phyloP scores from a whole-genome alignment of 2,329 filamentous ascomycete genomes.

The Catunica adiposa region DNA sequence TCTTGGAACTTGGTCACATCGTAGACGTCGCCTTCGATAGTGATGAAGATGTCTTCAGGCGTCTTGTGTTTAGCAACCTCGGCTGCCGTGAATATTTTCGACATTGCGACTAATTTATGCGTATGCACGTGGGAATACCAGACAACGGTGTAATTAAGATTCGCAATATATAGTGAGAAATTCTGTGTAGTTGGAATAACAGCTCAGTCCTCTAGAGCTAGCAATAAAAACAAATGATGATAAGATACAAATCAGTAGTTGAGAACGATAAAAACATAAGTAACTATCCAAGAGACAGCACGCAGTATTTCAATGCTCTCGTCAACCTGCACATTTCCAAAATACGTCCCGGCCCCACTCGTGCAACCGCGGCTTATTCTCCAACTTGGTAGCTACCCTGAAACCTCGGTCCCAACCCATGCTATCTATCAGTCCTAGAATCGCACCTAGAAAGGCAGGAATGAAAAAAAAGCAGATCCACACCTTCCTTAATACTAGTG shows the following conservation, averaged over 20 bases:
- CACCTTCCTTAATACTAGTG: too few relatives aligned
- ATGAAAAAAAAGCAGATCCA: too few relatives aligned
- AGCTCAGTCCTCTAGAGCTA: too few relatives aligned
- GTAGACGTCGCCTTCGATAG: conserved; percentile 90
- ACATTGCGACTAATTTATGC: conserved; percentile 39
- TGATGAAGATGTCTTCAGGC: conserved; percentile 67
- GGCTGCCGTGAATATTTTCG: conserved; percentile 64
- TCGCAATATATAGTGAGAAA: neutral
- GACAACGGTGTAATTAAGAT: neutral
- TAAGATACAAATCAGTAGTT: too few relatives aligned
- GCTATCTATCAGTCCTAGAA: neutral
- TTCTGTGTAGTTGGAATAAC: neutral
- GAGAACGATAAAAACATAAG: too few relatives aligned
- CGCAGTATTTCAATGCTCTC: neutral
- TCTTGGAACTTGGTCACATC: conserved; percentile 81
- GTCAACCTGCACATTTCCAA: neutral
- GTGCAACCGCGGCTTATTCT: neutral
- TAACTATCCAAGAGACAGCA: too few relatives aligned
- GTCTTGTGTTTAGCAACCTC: conserved; percentile 92
- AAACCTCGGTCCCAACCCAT: neutral
- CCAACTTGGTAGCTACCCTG: neutral
- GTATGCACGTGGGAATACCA: neutral
- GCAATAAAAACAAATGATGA: too few relatives aligned
- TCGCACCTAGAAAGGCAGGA: neutral
- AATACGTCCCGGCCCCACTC: neutral